Evolutionary conservation across 177 flowering plant species (phyloP), one percentile per base, ranked within the genome.

Genomic region (Vitis hybrid): DNA sequence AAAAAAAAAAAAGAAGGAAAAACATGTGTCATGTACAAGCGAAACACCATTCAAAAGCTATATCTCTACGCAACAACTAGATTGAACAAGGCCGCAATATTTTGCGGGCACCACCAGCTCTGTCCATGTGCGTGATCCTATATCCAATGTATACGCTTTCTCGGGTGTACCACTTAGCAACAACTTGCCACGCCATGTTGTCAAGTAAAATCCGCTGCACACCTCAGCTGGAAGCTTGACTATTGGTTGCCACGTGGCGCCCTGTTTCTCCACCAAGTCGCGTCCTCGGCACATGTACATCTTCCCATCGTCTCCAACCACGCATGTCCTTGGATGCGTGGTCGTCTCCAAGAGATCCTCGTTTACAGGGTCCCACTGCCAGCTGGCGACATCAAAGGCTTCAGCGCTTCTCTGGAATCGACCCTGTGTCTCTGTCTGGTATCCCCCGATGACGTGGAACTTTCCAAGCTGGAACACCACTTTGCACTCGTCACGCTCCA

Each of bases 401-500:
- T 92, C 91, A 0, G 82, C 80, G 21, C 81, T 73, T n/a, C 59
- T 70, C 75, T 72, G 84, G 64, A 92, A 92, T 17, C 70, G 65
- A 0, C 97, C 97, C 63, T 92, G 97, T 78, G 1, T 62, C 0
- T 83, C 85, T 2, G 94, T 88, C 2, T n/a, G 4, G 59, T 92
- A 92, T 6, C 97, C 97, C 2, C 97, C 88, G 71, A 91, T 76
- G 82, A 85, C 91, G 72, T 78, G 86, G 81, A 88, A 74, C 71
- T 72, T 80, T 79, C 91, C 93, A 65, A 67, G 65, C 19, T 59
- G 82, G 80, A 85, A 83, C 0, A 85, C 17, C 0, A 76, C 94
- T 32, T 80, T 84, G 56, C 79, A 72, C 62, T 76, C 79, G 17
- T 76, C 79, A 5, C 79, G 62, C 51, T 68, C 79, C 19, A 59